phyloP scores from a whole-genome alignment of 306 rosid genomes.

The Sophora flavescens region DNA sequence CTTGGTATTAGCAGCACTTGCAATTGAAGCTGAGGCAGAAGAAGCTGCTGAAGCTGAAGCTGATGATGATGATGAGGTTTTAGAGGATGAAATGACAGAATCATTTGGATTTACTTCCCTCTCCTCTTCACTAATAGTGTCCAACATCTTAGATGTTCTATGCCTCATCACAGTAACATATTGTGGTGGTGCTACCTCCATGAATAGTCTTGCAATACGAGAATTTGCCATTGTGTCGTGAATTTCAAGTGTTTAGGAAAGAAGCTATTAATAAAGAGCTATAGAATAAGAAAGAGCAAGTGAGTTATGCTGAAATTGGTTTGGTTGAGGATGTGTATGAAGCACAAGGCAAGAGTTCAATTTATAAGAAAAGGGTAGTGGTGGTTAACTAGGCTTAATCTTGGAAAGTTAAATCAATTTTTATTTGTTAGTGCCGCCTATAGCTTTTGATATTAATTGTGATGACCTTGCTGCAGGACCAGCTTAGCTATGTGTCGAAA shows the following conservation, averaged over 20 bases:
- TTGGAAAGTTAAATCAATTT: conserved; percentile 39
- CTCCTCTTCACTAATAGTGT: conserved; percentile 88
- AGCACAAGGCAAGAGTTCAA: conserved; percentile 27
- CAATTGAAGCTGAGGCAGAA: conserved; percentile 38
- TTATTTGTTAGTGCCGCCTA: conserved; percentile 68
- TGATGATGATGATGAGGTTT: conserved; percentile 22
- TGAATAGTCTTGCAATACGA: conserved; percentile 77
- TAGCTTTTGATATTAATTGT: conserved; percentile 59
- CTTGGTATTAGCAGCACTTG: conserved; percentile 42
- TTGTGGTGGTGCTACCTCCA: conserved; percentile 96
- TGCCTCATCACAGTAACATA: conserved; percentile 83
- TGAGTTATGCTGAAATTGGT: not conserved
- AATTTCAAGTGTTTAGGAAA: not conserved
- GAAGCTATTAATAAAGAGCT: not conserved
- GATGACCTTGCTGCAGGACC: conserved; percentile 30
- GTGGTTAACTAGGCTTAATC: conserved; percentile 50
- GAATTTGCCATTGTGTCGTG: conserved; percentile 69
- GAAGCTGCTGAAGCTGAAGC: conserved; percentile 33
- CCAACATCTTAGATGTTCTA: conserved; percentile 82
- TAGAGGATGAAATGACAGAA: conserved; percentile 37
- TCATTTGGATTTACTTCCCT: conserved; percentile 56
- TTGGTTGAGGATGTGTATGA: conserved; percentile 48
- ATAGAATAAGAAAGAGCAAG: not conserved
- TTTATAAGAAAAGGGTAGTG: conserved; percentile 48
- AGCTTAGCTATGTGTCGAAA: conserved; percentile 51